Evolutionary conservation across 2,329 filamentous ascomycete genomes (phyloP).

Genomic region (Didymosphaeria variabile): DNA sequence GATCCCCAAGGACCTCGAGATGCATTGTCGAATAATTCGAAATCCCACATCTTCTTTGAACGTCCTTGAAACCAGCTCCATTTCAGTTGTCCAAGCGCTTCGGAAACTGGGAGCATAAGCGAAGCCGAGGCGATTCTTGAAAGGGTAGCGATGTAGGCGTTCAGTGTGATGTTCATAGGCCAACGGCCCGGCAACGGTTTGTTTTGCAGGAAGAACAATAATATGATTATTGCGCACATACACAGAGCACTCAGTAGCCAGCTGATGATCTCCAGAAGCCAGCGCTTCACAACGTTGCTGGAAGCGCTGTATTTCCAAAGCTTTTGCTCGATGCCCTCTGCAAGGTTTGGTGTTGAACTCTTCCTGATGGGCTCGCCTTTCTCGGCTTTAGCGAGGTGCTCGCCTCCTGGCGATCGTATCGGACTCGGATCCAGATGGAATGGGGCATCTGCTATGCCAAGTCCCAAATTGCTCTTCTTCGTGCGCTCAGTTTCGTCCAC

Average conservation of each 20-base stretch:
- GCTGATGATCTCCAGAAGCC: constrained; percentile 23
- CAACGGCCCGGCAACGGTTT: constrained; percentile 15
- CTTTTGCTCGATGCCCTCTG: constrained; percentile 10
- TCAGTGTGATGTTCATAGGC: constrained; percentile 24
- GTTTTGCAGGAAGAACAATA: constrained; percentile 12
- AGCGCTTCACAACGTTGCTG: constrained; percentile 17
- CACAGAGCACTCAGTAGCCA: constrained; percentile 20
- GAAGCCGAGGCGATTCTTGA: constrained; percentile 22
- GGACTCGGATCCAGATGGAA: constrained; percentile 14
- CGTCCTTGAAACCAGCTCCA: constrained; percentile 27
- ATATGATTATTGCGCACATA: constrained; percentile 20
- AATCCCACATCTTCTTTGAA: constrained; percentile 24
- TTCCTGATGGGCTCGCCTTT: constrained; percentile 7
- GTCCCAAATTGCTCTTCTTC: constrained; percentile 1
- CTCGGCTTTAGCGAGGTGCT: constrained; percentile 11
- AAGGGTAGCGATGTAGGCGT: constrained; percentile 26
- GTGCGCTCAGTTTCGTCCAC: constrained; percentile 1
- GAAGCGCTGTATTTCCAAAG: constrained; percentile 16
- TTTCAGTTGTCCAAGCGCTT: constrained; percentile 28
- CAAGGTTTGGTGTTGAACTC: constrained; percentile 12
- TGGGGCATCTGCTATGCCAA: constrained; percentile 9
- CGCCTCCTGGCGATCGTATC: constrained; percentile 7
- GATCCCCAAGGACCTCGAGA: constrained; percentile 19
- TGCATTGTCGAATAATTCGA: constrained; percentile 29
- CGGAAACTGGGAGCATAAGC: constrained; percentile 20